phyloP scores from a whole-genome alignment of 169 alveolate genomes.

The Eimeria mitis region DNA sequence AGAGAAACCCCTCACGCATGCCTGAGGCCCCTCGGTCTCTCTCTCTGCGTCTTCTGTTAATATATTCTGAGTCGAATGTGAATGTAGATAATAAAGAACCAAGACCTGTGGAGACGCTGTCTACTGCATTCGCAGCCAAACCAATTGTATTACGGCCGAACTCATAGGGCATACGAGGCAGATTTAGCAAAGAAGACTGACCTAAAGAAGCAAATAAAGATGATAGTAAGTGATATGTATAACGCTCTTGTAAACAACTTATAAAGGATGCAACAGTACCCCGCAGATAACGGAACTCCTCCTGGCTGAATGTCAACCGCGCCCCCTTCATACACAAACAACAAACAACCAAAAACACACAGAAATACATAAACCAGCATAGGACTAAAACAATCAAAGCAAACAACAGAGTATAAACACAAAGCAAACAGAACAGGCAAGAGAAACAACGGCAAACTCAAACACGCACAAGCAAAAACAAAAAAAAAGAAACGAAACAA shows the following conservation, averaged over 20 bases:
- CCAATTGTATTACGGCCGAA: conserved; percentile 92
- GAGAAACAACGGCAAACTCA: too few species aligned
- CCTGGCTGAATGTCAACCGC: conserved; percentile 89
- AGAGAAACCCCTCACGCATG: conserved; percentile 90
- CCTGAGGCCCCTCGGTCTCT: conserved; percentile 85
- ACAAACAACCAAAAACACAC: neutral
- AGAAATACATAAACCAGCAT: neutral
- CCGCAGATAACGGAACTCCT: conserved; percentile 87
- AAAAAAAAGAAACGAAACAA: too few species aligned
- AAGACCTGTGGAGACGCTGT: conserved; percentile 91
- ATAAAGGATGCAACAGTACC: conserved; percentile 87
- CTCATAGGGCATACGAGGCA: conserved; percentile 93
- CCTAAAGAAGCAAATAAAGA: conserved; percentile 92
- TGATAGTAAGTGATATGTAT: conserved; percentile 86
- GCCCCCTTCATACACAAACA: conserved; percentile 87
- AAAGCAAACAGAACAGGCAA: neutral
- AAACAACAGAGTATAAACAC: neutral
- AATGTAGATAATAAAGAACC: conserved; percentile 91
- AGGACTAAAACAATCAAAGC: neutral
- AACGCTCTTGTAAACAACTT: conserved; percentile 89
- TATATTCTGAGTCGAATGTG: conserved; percentile 94
- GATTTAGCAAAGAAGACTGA: conserved; percentile 92
- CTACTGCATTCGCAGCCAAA: conserved; percentile 93
- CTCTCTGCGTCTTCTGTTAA: conserved; percentile 90
- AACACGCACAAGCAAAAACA: too few species aligned